These are phyloP conservation scores for Moesziomyces sp. DNA, from an alignment of 1,284 basidiomycete genomes.

Conservation along the genomic window DNA sequence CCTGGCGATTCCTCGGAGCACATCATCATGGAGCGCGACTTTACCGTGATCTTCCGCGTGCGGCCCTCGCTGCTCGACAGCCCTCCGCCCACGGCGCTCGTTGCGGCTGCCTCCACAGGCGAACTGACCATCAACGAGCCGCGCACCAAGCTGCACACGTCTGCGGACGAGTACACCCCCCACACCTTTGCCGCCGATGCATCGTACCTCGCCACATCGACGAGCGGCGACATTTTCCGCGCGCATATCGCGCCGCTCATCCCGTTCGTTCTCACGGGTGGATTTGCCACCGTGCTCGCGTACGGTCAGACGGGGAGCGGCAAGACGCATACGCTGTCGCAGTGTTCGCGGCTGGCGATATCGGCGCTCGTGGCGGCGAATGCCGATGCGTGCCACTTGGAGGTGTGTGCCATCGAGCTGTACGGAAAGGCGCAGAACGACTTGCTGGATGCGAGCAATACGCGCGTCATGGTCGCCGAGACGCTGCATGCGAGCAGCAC, in stretches of 20 bases:
- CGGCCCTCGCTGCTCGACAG: slow-evolving; percentile 14
- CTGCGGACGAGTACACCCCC: slow-evolving; percentile 1
- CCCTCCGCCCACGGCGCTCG: slow-evolving; percentile 1
- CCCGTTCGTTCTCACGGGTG: slow-evolving; percentile 25
- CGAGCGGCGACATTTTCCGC: slow-evolving; percentile 11
- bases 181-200: slow-evolving; percentile 21
- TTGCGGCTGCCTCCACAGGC: background rate
- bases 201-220: slow-evolving; percentile 9
- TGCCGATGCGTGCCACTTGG: background rate
- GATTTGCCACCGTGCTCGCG: slow-evolving; percentile 30
- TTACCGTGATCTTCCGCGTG: slow-evolving; percentile 34
- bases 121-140: slow-evolving; percentile 19
- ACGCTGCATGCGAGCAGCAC: slow-evolving; percentile 15
- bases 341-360: slow-evolving; percentile 18
- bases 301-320: slow-evolving; percentile 37
- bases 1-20: no score
- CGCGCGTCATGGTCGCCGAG: slow-evolving; percentile 16
- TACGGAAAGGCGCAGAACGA: slow-evolving; percentile 38
- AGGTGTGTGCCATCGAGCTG: slow-evolving; percentile 21
- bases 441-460: slow-evolving; percentile 20
- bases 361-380: slow-evolving; percentile 7
- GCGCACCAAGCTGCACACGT: slow-evolving; percentile 3
- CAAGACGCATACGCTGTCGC: slow-evolving; percentile 25
- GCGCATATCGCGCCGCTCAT: slow-evolving; percentile 16
- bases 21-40: slow-evolving; percentile 28